These are phyloP conservation scores for Epipyxis sp. DNA, from an alignment of 108 stramenopile species.

Conservation along the genomic window DNA sequence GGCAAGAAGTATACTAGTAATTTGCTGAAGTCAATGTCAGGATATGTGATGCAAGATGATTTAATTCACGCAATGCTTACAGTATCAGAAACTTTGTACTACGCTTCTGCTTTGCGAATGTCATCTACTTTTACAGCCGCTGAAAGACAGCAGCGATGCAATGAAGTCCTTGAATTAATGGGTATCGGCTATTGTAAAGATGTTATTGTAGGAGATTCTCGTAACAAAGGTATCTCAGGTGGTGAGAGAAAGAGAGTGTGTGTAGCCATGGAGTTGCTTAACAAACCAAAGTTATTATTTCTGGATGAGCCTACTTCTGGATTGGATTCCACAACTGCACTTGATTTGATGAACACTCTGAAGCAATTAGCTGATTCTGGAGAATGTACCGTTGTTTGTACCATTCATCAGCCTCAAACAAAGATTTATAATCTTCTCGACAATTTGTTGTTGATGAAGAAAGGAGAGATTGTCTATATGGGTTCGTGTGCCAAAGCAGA, in stretches of 20 bases:
- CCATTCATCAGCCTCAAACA: constrained; percentile 33
- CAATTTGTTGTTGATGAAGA: neutral
- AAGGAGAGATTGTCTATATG: constrained; percentile 4
- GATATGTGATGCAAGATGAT: constrained; percentile 33
- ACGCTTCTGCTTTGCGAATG: constrained; percentile 24
- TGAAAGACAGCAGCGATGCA: neutral
- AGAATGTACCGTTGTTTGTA: neutral
- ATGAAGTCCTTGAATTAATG: constrained; percentile 19
- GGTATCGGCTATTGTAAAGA: constrained; percentile 12
- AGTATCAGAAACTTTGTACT: constrained; percentile 10
- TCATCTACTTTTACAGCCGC: neutral
- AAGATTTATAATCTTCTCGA: constrained; percentile 26
- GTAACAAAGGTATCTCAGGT: constrained; percentile 32
- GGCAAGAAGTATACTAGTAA: neutral
- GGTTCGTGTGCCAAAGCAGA: neutral
- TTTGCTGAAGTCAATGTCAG: neutral
- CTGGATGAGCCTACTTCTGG: too few species aligned
- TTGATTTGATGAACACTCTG: neutral
- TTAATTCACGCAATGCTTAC: constrained; percentile 21
- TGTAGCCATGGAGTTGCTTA: constrained; percentile 30
- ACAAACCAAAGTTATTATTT: constrained; percentile 25
- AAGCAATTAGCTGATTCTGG: neutral
- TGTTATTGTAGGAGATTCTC: constrained; percentile 15
- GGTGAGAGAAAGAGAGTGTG: constrained; percentile 37
- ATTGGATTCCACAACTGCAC: neutral